Evolutionary conservation across 2,329 filamentous ascomycete species (phyloP).

Genomic region (Aurifilum marmelostoma): DNA sequence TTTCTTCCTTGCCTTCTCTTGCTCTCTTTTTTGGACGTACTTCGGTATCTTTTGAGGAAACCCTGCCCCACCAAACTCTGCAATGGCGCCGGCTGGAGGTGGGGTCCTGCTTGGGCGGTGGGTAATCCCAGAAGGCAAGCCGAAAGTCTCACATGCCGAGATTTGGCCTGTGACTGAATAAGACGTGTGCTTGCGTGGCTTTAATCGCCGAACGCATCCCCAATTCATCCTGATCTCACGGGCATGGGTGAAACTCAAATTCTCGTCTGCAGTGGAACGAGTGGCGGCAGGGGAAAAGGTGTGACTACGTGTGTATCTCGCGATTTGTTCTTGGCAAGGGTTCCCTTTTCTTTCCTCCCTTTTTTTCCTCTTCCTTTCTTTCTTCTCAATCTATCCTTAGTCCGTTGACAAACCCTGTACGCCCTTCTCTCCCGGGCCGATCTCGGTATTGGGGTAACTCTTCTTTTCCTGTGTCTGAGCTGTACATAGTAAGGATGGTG

Average conservation of each 20-base stretch:
- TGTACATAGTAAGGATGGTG: not conserved
- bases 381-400: not conserved
- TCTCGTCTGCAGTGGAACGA: too few relatives aligned
- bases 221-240: not conserved
- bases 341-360: not conserved
- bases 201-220: not conserved
- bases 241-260: too few relatives aligned
- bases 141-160: too few relatives aligned
- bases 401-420: not conserved
- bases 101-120: not conserved
- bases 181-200: too few relatives aligned
- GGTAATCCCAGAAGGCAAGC: not conserved
- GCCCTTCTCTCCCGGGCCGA: conserved; percentile 2
- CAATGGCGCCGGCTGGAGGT: too few relatives aligned
- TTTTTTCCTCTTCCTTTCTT: not conserved
- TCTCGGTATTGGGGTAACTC: not conserved
- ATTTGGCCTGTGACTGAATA: too few relatives aligned
- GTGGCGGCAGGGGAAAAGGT: not conserved
- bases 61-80: not conserved
- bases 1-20: not conserved
- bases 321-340: not conserved
- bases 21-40: too few relatives aligned
- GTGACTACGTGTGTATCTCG: conserved; percentile 3
- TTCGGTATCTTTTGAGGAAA: not conserved
- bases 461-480: not conserved